phyloP scores from a whole-genome alignment of 176 grass and related monocot genomes.

The Miscanthus lutarioriparius region DNA sequence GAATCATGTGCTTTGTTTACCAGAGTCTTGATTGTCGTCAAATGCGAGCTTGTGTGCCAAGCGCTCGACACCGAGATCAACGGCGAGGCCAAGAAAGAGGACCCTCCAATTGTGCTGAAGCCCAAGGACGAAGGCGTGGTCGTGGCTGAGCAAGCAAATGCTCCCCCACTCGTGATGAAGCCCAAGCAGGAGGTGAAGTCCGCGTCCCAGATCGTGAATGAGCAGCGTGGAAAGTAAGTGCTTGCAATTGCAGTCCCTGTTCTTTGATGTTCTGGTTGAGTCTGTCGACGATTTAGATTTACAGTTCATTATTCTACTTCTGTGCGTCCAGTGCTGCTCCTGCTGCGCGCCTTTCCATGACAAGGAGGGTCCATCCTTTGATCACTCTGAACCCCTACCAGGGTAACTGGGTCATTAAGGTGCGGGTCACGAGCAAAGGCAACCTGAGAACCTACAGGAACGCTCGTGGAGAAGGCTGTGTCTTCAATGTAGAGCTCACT shows the following conservation, averaged over 20 bases:
- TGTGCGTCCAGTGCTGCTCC: conserved; percentile 74
- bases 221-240: conserved; percentile 83
- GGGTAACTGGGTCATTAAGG: conserved; percentile 97
- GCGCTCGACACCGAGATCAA: conserved; percentile 73
- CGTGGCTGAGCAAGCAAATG: conserved; percentile 22
- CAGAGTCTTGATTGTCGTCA: conserved; percentile 82
- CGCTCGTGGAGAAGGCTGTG: conserved; percentile 83
- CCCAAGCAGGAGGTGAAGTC: conserved; percentile 76
- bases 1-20: neutral
- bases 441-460: conserved; percentile 84
- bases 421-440: conserved; percentile 92
- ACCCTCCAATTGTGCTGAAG: conserved; percentile 7
- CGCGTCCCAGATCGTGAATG: conserved; percentile 80
- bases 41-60: conserved; percentile 64
- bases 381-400: conserved; percentile 91
- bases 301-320: neutral
- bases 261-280: neutral
- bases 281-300: neutral
- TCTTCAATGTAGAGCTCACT: conserved; percentile 94
- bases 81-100: conserved; percentile 46
- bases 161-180: conserved; percentile 37
- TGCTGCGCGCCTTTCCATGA: conserved; percentile 73
- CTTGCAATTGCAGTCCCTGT: neutral
- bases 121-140: conserved; percentile 33
- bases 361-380: conserved; percentile 85